Evolutionary conservation across 1,284 basidiomycete genomes (phyloP), one percentile per base, ranked within the genome.

Genomic region (Athelia sp.): DNA sequence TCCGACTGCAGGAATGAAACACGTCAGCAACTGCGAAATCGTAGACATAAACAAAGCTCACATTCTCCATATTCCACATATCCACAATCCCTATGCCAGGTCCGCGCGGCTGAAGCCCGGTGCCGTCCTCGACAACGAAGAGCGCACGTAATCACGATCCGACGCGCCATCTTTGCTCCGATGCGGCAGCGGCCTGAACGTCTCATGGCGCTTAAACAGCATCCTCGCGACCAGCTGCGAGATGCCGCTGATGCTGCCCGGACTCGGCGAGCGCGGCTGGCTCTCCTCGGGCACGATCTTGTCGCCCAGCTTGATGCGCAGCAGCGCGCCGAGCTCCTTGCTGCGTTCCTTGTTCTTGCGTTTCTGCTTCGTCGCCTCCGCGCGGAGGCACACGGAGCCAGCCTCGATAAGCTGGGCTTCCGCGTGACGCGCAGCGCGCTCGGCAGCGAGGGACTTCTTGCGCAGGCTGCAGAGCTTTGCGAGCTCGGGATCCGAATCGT

Each of bases 151-250:
- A 45, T 60, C 54, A 14, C 53, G 57, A 35, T 48, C 13, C 21
- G 29, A 24, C 38, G 51, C 38, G 31, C 54, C 53, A 47, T 54
- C 34, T 54, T 59, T 68, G 26, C n/a, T n/a, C n/a, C 65, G 63
- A 53, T 64, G 67, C 46, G 67, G 62, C 45, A 75, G 60, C 26
- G 71, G 66, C 34, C 71, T 65, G 23, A 51, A 62, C 3, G 62
- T 58, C 43, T 76, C 73, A 51, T 63, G 65, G 48, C 81, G 60
- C 46, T 73, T 69, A 54, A 81, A 66, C 38, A 79, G 62, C 79
- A 81, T 81, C 61, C 74, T 74, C 48, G 79, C 79, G 44, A 81
- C 75, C 17, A 81, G 66, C 50, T 79, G 76, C 32, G 70, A 63
- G 57, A 81, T 65, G 40, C 35, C 46, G 50, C 50, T 46, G 51